These are phyloP conservation scores for Starmerella apicola DNA, from an alignment of 805 yeast species.

Conservation along the genomic window DNA sequence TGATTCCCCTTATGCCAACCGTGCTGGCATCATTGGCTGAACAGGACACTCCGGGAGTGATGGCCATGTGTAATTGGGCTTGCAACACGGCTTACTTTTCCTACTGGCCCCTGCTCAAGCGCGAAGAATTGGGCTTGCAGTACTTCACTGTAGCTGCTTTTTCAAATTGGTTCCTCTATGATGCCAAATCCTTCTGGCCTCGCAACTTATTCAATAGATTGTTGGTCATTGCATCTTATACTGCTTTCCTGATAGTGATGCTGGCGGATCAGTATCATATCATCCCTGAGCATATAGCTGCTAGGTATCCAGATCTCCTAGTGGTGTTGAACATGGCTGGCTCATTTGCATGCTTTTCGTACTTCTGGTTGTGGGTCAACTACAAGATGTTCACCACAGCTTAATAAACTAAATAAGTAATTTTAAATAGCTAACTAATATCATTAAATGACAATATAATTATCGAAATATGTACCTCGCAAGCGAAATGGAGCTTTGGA, in stretches of 20 bases:
- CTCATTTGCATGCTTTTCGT: slow-evolving; percentile 59
- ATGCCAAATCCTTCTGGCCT: slow-evolving; percentile 32
- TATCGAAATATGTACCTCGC: slow-evolving; percentile 20
- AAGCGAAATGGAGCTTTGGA: slow-evolving; percentile 22
- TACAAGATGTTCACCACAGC: slow-evolving; percentile 11
- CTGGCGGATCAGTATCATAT: slow-evolving; percentile 41
- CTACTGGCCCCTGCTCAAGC: slow-evolving; percentile 71
- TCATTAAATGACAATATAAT: background rate
- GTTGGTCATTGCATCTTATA: slow-evolving; percentile 41
- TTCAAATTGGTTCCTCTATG: slow-evolving; percentile 53
- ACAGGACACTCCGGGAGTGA: slow-evolving; percentile 39
- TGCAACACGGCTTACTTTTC: slow-evolving; percentile 75
- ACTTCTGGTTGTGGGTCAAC: slow-evolving; percentile 71
- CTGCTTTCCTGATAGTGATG: slow-evolving; percentile 41
- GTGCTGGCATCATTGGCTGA: slow-evolving; percentile 43
- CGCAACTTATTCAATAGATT: slow-evolving; percentile 37
- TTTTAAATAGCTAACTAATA: background rate
- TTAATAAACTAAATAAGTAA: background rate
- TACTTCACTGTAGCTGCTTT: slow-evolving; percentile 47
- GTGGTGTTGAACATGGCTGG: slow-evolving; percentile 60
- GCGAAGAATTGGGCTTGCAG: slow-evolving; percentile 64
- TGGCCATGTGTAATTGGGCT: slow-evolving; percentile 77
- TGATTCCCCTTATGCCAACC: slow-evolving; percentile 78
- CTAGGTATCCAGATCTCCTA: slow-evolving; percentile 70
- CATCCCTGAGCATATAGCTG: slow-evolving; percentile 30